phyloP scores from a whole-genome alignment of 495 filamentous ascomycete species.

The Ascobolus immersus region DNA sequence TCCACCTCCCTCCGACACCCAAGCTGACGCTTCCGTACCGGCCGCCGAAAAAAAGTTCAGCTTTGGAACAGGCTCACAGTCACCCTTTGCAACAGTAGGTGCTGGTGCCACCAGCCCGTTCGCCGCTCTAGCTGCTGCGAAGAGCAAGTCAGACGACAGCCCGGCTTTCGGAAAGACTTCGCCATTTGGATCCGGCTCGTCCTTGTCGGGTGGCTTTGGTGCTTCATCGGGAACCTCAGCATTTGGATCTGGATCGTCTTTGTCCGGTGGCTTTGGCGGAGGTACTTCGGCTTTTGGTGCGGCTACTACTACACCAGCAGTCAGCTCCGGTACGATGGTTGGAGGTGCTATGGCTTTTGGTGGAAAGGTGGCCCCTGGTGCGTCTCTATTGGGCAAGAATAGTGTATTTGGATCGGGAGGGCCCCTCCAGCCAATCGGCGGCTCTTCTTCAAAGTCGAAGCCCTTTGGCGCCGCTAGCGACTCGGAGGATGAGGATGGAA shows the following conservation, averaged over 20 bases:
- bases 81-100: slow-evolving; percentile 11
- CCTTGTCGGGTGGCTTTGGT: no score
- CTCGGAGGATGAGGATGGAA: slow-evolving; percentile 21
- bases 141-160: background rate
- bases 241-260: slow-evolving; percentile 12
- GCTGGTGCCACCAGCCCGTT: no score
- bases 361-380: slow-evolving; percentile 4
- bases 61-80: no score
- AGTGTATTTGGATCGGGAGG: background rate
- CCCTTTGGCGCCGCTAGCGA: slow-evolving; percentile 30
- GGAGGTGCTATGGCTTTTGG: slow-evolving; percentile 13
- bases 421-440: no score
- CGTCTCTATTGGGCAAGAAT: background rate
- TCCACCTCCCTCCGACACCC: no score
- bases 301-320: no score
- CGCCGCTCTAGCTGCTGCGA: no score
- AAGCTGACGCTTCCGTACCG: no score
- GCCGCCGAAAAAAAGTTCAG: no score
- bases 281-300: no score
- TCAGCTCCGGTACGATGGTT: slow-evolving; percentile 6
- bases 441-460: slow-evolving; percentile 12
- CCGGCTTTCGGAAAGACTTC: background rate
- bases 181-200: background rate
- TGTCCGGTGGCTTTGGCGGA: no score
- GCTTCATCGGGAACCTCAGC: slow-evolving; percentile 12